Evolutionary conservation across 1,139 yeast genomes (phyloP).

Genomic region (Zygosaccharomyces sapae): DNA sequence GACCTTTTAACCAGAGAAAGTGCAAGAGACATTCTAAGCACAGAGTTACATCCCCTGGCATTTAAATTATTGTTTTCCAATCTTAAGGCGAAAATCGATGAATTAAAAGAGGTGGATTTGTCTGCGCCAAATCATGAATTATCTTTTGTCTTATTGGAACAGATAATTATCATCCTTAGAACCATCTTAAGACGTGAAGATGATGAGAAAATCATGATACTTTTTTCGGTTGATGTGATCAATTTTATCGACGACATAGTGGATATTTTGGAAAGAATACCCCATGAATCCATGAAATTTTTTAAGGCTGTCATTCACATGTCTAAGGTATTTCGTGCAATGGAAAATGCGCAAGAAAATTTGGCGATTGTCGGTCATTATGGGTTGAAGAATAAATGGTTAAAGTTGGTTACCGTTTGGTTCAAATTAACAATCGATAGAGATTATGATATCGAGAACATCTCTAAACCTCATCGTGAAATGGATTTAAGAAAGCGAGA

Average conservation of each 20-base stretch:
- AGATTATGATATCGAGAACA: slow-evolving; percentile 36
- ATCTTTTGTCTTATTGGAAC: slow-evolving; percentile 39
- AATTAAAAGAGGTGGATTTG: slow-evolving; percentile 31
- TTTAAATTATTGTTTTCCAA: slow-evolving; percentile 40
- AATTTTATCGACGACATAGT: slow-evolving; percentile 38
- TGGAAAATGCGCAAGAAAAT: slow-evolving; percentile 45
- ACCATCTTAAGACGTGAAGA: slow-evolving; percentile 42
- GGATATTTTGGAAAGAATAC: slow-evolving; percentile 38
- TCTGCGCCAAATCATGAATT: slow-evolving; percentile 24
- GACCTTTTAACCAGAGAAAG: slow-evolving; percentile 52
- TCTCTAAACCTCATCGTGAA: slow-evolving; percentile 34
- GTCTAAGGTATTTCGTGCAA: slow-evolving; percentile 50
- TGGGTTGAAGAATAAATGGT: slow-evolving; percentile 54
- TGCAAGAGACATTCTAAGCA: slow-evolving; percentile 45
- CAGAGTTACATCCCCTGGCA: slow-evolving; percentile 44
- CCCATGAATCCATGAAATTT: slow-evolving; percentile 38
- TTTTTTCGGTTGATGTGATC: slow-evolving; percentile 42
- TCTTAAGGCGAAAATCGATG: slow-evolving; percentile 23
- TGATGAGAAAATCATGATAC: slow-evolving; percentile 37
- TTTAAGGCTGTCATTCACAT: slow-evolving; percentile 54
- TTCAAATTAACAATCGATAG: slow-evolving; percentile 49
- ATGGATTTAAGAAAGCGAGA: slow-evolving; percentile 40
- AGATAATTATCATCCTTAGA: slow-evolving; percentile 41
- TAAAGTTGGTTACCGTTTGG: slow-evolving; percentile 63
- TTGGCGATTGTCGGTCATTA: slow-evolving; percentile 53